phyloP scores from a whole-genome alignment of 2,329 filamentous ascomycete species.

The Nothophoma quercina region DNA sequence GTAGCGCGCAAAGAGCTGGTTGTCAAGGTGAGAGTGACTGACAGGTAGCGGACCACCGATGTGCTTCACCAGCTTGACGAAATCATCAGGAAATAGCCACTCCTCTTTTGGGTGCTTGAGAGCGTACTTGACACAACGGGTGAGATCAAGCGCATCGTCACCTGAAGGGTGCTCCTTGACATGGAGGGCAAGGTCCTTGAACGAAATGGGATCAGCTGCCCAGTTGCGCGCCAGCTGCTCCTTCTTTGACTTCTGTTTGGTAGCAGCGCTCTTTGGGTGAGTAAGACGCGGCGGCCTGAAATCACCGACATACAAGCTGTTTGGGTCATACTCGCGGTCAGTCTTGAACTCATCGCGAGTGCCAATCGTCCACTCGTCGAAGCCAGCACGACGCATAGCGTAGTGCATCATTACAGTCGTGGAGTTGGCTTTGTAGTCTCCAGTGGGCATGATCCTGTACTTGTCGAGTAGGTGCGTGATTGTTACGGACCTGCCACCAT shows the following conservation, averaged over 20 bases:
- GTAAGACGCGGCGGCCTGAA: slow-evolving; percentile 30
- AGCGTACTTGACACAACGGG: slow-evolving; percentile 35
- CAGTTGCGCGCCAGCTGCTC: slow-evolving; percentile 10
- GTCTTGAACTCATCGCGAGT: slow-evolving; percentile 14
- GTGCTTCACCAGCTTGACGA: slow-evolving; percentile 24
- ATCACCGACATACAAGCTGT: slow-evolving; percentile 23
- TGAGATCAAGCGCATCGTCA: slow-evolving; percentile 39
- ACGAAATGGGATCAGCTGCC: slow-evolving; percentile 19
- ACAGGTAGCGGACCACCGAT: slow-evolving; percentile 24
- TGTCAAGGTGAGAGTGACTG: slow-evolving; percentile 27
- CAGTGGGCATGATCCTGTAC: background rate
- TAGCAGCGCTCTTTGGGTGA: slow-evolving; percentile 18
- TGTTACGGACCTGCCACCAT: slow-evolving; percentile 23
- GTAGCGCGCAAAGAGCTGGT: slow-evolving; percentile 27
- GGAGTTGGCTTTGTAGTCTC: slow-evolving; percentile 20
- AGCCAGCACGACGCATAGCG: slow-evolving; percentile 29
- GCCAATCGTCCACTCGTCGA: slow-evolving; percentile 22
- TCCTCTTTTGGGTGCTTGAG: slow-evolving; percentile 27
- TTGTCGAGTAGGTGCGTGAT: slow-evolving; percentile 15
- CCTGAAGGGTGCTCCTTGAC: slow-evolving; percentile 34
- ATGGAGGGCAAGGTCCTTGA: slow-evolving; percentile 33
- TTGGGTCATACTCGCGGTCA: slow-evolving; percentile 11
- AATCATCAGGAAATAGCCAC: slow-evolving; percentile 39
- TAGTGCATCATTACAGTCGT: slow-evolving; percentile 31
- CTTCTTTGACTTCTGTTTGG: slow-evolving; percentile 1